Evolutionary conservation across 2,329 filamentous ascomycete genomes (phyloP), one percentile per base, ranked within the genome.

Genomic region (Penicillium sp.): DNA sequence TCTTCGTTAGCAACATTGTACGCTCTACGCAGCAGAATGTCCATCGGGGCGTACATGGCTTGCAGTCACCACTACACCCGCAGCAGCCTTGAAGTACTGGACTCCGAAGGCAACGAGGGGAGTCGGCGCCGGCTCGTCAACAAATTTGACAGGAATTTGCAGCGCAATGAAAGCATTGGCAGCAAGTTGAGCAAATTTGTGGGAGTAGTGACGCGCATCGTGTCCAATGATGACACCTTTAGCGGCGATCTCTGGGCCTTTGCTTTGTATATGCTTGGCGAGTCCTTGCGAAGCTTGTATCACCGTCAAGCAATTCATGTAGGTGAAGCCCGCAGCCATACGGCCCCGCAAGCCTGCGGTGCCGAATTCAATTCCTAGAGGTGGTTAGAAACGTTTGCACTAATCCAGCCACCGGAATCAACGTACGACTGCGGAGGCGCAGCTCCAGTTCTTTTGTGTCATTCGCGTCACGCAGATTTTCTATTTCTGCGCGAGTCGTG

Each of bases 211-310:
- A 48, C 87, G 82, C 37, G 85, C 85, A 76, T 89, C 87, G 66
- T 85, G 81, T 19, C 86, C 87, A 62, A 89, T 83, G 22, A 88
- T 85, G 6, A 88, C 79, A 33, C 83, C 82, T 25, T 79, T 76
- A 13, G 75, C 71, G 48, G 78, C 76, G 51, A 78, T 72, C 19
- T 79, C 74, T 7, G 76, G 65, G 55, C 80, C 73, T 33, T 80
- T 78, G 22, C 81, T 70, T 51, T 83, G 74, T 28, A 89, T 76
- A 68, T 87, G 88, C 63, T 82, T 83, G 48, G 86, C 86, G 33
- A 89, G 76, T n/a, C 87, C 87, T 72, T 88, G 86, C 0, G 86
- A 87, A 43, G 87, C 85, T 75, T 88, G 84, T 58, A 87, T 85
- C 61, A 87, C 82, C 0, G 84, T 87, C 57, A 87, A 73, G 16